Evolutionary conservation across 257 asterid genomes (phyloP), one percentile per base, ranked within the genome.

Genomic region (Verbascum thapsus): DNA sequence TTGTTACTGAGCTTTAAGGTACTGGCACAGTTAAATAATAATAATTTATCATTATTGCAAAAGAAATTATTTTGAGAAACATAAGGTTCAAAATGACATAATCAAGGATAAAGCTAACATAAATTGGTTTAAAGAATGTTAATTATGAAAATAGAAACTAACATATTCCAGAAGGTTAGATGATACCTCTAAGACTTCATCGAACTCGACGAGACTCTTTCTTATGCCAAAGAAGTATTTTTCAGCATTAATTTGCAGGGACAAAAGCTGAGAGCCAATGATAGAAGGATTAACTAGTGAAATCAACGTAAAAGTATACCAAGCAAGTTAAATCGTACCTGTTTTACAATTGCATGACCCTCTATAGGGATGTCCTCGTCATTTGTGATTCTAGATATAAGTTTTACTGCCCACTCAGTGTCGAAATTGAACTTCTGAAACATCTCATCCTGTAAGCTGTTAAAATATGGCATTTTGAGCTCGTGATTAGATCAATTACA

Each of bases 381-480:
- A 73, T 87, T 78, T 26, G 91, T 80, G 63, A 94, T 81, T 81
- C 95, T 88, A 38, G 97, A 85, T 66, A 94, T 94, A 67, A 90
- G 91, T 61, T 80, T 76, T 63, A 94, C 90, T 17, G 99, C 99
- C 99, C 99, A 94, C 79, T 87, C 97, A 67, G 91, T 85, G 69
- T 94, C 97, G 40, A 85, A 87, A 83, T 94, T 89, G 74, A 94
- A 94, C 80, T 94, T 94, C 80, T 85, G 90, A 81, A 94, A 94
- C 88, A 94, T 90, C 74, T 90, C 99, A 76, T 94, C 99, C 74
- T 90, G 96, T 88, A 94, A 82, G 85, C 99, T 94, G 80, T 66
- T 51, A 64, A 60, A 61, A 71, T 53, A 68, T 47, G 63, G 44
- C 23, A 57, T 37, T 63, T 41, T 53, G 32, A 48, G 50, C 55